A percentile compares a stretch with the other conserved stretches of the same genome.
These are phyloP conservation scores for Fusarium pininemorale DNA, from an alignment of 2,329 filamentous ascomycete species.

Conservation along the genomic window DNA sequence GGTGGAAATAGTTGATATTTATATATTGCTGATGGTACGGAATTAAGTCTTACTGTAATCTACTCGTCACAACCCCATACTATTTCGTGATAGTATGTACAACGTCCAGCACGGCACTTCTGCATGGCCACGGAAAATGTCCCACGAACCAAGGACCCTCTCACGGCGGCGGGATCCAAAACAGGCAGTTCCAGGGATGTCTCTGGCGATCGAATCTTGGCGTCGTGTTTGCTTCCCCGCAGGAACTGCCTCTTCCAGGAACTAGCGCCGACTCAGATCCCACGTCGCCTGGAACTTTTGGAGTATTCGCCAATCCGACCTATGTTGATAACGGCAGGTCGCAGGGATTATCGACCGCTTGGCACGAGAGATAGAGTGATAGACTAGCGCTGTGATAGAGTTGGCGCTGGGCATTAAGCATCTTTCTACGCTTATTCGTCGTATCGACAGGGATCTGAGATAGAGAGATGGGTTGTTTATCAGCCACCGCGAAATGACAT, in stretches of 20 bases:
- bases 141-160: slow-evolving; percentile 22
- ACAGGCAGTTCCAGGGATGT: slow-evolving; percentile 36
- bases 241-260: slow-evolving; percentile 41
- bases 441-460: slow-evolving; percentile 9
- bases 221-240: slow-evolving; percentile 16
- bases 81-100: slow-evolving; percentile 14
- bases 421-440: slow-evolving; percentile 33
- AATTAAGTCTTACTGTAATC: background rate
- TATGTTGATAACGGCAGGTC: slow-evolving; percentile 44
- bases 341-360: slow-evolving; percentile 6
- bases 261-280: slow-evolving; percentile 34
- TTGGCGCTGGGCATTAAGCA: slow-evolving; percentile 20
- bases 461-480: background rate
- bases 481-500: slow-evolving; percentile 7
- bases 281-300: slow-evolving; percentile 38
- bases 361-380: background rate
- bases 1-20: slow-evolving; percentile 17
- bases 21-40: background rate
- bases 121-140: slow-evolving; percentile 18
- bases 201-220: slow-evolving; percentile 34
- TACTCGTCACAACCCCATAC: background rate
- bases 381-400: background rate
- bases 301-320: slow-evolving; percentile 19
- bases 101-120: slow-evolving; percentile 17
- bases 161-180: slow-evolving; percentile 28